A percentile compares a stretch with the other conserved stretches of the same genome.
Conservation (phyloP, 2,329 filamentous ascomycete species). For the Pyrenophora tritici-repentis region DNA sequence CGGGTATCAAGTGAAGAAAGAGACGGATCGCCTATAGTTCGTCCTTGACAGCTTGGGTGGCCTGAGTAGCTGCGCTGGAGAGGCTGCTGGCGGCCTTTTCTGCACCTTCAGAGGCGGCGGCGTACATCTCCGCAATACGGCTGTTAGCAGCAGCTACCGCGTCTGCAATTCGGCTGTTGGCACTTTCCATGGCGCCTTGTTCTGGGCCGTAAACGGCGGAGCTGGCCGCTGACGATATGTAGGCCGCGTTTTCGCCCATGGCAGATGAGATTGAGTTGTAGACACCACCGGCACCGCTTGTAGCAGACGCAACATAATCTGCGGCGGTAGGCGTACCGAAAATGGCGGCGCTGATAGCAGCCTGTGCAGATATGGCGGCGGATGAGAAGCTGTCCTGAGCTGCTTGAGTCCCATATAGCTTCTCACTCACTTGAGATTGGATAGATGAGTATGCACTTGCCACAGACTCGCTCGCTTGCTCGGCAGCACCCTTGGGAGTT, state of each 20-base stretch:
- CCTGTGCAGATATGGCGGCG: conserved; percentile 61
- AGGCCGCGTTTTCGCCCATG: conserved; percentile 27
- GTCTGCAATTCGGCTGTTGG: conserved; percentile 48
- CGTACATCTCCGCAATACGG: conserved; percentile 49
- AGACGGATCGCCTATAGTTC: conserved; percentile 50
- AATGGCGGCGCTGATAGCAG: conserved; percentile 60
- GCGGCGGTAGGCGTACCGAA: conserved; percentile 60
- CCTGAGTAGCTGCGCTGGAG: conserved; percentile 41
- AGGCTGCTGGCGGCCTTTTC: conserved; percentile 56
- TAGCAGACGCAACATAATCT: conserved; percentile 50
- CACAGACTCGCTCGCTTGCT: conserved; percentile 60
- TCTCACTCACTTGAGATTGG: conserved; percentile 57
- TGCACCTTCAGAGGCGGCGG: conserved; percentile 44
- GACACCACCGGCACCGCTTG: conserved; percentile 49
- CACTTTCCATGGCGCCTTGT: conserved; percentile 53
- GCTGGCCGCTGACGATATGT: conserved; percentile 46
- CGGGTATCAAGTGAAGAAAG: too few relatives aligned
- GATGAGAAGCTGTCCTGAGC: conserved; percentile 59
- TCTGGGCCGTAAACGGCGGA: conserved; percentile 55
- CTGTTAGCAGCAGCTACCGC: conserved; percentile 54
- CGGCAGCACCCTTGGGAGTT: conserved; percentile 57
- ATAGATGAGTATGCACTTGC: conserved; percentile 59
- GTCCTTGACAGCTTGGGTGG: conserved; percentile 56
- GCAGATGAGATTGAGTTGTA: conserved; percentile 24
- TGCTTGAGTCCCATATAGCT: conserved; percentile 61